phyloP scores from a whole-genome alignment of 140 eudicot genomes.

The Anethum foeniculum region DNA sequence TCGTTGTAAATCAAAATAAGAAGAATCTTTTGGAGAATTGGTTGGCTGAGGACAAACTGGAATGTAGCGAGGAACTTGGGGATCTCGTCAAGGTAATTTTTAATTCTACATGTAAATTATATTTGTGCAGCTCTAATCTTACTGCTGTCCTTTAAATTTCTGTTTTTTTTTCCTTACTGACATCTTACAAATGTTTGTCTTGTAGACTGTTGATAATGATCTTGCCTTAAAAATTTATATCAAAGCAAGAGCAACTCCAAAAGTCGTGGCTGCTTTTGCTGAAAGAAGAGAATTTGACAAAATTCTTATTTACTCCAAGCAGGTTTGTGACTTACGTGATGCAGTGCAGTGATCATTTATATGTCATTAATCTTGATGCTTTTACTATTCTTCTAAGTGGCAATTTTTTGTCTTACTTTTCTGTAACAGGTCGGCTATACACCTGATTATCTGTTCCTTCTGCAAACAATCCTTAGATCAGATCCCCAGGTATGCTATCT shows the following conservation, averaged over 20 bases:
- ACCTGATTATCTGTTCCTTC: constrained; percentile 92
- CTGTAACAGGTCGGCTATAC: constrained; percentile 86
- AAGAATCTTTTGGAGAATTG: constrained; percentile 89
- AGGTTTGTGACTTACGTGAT: constrained; percentile 38
- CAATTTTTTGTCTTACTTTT: background rate
- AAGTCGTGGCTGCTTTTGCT: constrained; percentile 98
- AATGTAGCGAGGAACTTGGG: constrained; percentile 98
- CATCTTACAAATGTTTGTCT: constrained; percentile 11
- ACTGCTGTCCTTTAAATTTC: background rate
- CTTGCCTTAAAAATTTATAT: constrained; percentile 88
- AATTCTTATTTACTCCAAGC: constrained; percentile 86
- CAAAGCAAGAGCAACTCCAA: constrained; percentile 98
- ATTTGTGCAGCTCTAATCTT: background rate
- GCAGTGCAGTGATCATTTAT: background rate
- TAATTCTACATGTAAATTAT: background rate
- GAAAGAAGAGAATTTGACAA: constrained; percentile 99
- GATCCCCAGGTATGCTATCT: constrained; percentile 74
- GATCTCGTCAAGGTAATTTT: constrained; percentile 84
- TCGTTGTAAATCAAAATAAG: constrained; percentile 94
- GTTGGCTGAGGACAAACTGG: constrained; percentile 97
- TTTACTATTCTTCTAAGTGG: background rate
- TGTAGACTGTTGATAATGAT: constrained; percentile 93
- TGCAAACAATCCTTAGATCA: constrained; percentile 94
- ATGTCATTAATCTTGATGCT: background rate
- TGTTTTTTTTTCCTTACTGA: constrained; percentile 4